Percentiles rank a stretch among this genome's conserved stretches.
These are phyloP conservation scores for Agroathelia rolfsii DNA, from an alignment of 1,284 basidiomycete species.

Conservation along the genomic window DNA sequence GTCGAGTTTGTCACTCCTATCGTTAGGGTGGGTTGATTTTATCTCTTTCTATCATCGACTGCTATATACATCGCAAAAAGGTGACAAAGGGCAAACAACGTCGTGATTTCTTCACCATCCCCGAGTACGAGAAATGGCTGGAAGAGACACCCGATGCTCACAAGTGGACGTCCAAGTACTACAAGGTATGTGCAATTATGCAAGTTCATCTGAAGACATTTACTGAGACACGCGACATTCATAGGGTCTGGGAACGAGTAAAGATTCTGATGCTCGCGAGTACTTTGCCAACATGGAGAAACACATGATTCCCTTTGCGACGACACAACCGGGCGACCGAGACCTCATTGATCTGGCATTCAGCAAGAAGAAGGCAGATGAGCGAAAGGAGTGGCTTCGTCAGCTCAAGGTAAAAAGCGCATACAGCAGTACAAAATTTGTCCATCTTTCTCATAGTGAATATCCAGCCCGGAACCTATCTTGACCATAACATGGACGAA, in stretches of 20 bases:
- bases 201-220: conserved; percentile 1
- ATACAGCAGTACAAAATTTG: too few species aligned
- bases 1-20: conserved; percentile 99
- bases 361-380: conserved; percentile 99
- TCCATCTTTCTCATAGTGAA: conserved; percentile 7
- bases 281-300: conserved; percentile 92
- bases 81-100: conserved; percentile 76
- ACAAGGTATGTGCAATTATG: conserved; percentile 58
- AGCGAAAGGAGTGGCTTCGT: conserved; percentile 97
- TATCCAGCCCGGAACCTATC: conserved; percentile 83
- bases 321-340: conserved; percentile 75
- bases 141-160: conserved; percentile 71
- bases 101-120: conserved; percentile 93
- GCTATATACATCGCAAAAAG: too few species aligned
- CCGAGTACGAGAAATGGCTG: conserved; percentile 93
- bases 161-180: conserved; percentile 92
- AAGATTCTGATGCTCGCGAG: conserved; percentile 79
- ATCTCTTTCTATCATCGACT: conserved; percentile 3
- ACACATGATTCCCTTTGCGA: conserved; percentile 90
- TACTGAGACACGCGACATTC: conserved; percentile 3
- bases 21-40: conserved; percentile 60
- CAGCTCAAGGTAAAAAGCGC: conserved; percentile 79
- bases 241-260: conserved; percentile 94
- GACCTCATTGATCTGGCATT: conserved; percentile 96
- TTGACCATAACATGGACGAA: conserved; percentile 84